These are phyloP conservation scores for Ustilago cynodontis DNA, from an alignment of 1,284 basidiomycete species.

Conservation along the genomic window DNA sequence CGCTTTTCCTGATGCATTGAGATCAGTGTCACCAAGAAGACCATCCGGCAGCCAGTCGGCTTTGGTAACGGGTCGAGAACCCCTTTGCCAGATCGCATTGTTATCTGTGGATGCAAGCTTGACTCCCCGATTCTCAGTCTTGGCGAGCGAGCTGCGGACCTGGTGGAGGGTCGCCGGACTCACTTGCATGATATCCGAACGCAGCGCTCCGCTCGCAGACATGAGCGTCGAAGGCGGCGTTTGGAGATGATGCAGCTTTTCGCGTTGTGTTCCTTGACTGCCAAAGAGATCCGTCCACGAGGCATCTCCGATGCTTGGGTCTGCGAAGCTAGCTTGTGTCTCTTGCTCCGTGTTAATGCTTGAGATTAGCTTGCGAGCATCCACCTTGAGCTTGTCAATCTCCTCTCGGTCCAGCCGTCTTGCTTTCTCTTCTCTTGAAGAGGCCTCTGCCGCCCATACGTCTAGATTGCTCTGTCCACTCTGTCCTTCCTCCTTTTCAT, in stretches of 20 bases:
- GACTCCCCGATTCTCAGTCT: slow-evolving; percentile 35
- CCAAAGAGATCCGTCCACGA: slow-evolving; percentile 40
- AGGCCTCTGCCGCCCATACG: slow-evolving; percentile 40
- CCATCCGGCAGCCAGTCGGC: slow-evolving; percentile 33
- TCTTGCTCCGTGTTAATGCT: slow-evolving; percentile 26
- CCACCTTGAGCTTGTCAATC: slow-evolving; percentile 41
- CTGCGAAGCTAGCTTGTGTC: slow-evolving; percentile 32
- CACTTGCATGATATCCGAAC: slow-evolving; percentile 11
- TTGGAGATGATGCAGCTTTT: slow-evolving; percentile 32
- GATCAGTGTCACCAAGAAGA: slow-evolving; percentile 11
- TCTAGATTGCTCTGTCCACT: slow-evolving; percentile 17
- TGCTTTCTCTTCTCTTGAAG: slow-evolving; percentile 29
- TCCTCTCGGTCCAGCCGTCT: slow-evolving; percentile 36
- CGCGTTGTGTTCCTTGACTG: slow-evolving; percentile 40
- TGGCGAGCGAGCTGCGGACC: slow-evolving; percentile 20
- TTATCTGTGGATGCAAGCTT: slow-evolving; percentile 26
- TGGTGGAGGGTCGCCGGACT: slow-evolving; percentile 27
- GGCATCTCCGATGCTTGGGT: slow-evolving; percentile 10
- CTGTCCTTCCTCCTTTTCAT: neutral
- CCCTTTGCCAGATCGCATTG: slow-evolving; percentile 27
- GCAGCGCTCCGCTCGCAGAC: slow-evolving; percentile 28
- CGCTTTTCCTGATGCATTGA: slow-evolving; percentile 1
- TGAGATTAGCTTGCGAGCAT: slow-evolving; percentile 38
- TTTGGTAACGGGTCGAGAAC: slow-evolving; percentile 23
- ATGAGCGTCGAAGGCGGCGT: slow-evolving; percentile 26